A percentile compares a stretch with the other conserved stretches of the same genome.
Evolutionary conservation across 805 yeast genomes (phyloP).

Genomic region (Zygotorulaspora chibaensis): DNA sequence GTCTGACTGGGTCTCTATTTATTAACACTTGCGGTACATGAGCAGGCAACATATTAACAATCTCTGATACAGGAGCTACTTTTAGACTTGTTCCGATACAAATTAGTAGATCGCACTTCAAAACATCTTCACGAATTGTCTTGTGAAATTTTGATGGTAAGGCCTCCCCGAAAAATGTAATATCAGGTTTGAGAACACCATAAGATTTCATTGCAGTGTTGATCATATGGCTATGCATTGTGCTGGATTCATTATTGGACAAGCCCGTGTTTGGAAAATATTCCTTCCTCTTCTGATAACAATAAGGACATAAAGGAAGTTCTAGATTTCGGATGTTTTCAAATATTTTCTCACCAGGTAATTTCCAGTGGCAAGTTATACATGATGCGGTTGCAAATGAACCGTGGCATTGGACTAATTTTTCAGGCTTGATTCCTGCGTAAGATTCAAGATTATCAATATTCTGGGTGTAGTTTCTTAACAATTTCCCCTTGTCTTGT

Average conservation of each 20-base stretch:
- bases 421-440: conserved; percentile 66
- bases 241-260: conserved; percentile 11
- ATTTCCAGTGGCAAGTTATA: conserved; percentile 62
- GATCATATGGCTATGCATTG: conserved; percentile 1
- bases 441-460: conserved; percentile 82
- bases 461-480: conserved; percentile 86
- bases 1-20: conserved; percentile 69
- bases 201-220: conserved; percentile 42
- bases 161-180: conserved; percentile 86
- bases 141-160: conserved; percentile 68
- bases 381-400: conserved; percentile 88
- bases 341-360: conserved; percentile 62
- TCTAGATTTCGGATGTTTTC: conserved; percentile 53
- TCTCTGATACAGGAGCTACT: conserved; percentile 88
- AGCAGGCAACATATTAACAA: conserved; percentile 68
- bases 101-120: conserved; percentile 68
- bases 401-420: conserved; percentile 86
- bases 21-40: conserved; percentile 79
- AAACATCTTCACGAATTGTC: conserved; percentile 53
- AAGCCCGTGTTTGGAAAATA: conserved; percentile 24
- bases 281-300: conserved; percentile 44
- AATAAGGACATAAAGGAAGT: conserved; percentile 69
- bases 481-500: conserved; percentile 69
- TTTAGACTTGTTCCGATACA: conserved; percentile 89
- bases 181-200: conserved; percentile 90